Base-by-base conservation (phyloP, 768 basidiomycete genomes). In the Phlegmacium glaucopus region DNA sequence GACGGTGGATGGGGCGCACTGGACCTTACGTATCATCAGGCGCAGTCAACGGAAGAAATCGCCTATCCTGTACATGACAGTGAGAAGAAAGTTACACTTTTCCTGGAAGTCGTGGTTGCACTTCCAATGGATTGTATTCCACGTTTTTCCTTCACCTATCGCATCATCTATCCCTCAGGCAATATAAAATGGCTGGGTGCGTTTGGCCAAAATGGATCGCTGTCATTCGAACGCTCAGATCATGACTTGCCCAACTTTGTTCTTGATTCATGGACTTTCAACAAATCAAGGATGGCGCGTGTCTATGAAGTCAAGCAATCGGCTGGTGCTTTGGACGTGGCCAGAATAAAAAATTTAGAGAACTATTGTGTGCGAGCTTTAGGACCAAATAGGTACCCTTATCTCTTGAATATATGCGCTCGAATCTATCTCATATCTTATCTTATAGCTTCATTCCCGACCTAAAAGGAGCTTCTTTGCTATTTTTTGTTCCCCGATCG, bases 91-190 rank as follows among this genome's bases (percentile, higher is more conserved):
- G 32, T 11, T 10, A 11, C n/a, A n/a, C 32, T 34, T 3, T 35
- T 28, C 28, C 51, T 48, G 10, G 30, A 25, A 36, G 48, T 53
- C 42, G 11, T 30, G 37, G 36, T 52, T 35, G 28, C 45, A 39
- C 7, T 54, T 4, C 50, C 50, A 17, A 25, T 52, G 13, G 27
- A 40, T 37, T 17, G 32, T 35, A 29, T 18, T 40, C 32, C 36
- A 18, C 27, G 42, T 10, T 74, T 67, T 51, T 67, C 67, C 13
- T 77, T 72, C 59, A 81, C 79, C 0, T 82, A 79, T 57, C 72
- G 79, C 32, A 44, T 82, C 15, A 46, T 70, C 2, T 72, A 76
- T 59, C 59, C 75, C 12, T 61, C 60, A 13, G 76, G 77, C 26
- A 58, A 68, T 42, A 61, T 72, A 36, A 60, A 59, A 43, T 80